Base-by-base conservation (phyloP, 116 monocot genomes). In the Zostera marina region DNA sequence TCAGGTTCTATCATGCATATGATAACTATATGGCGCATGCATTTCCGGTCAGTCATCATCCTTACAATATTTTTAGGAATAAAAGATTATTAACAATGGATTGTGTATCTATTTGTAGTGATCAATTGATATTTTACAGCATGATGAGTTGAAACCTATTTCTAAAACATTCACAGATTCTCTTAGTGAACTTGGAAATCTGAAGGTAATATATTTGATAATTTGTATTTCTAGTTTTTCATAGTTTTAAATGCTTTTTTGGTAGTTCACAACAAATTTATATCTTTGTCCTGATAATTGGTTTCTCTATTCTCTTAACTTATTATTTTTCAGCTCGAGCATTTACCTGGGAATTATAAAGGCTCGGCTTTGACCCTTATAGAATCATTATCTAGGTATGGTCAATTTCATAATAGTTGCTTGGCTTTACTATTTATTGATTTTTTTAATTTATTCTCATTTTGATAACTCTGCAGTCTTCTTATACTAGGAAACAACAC, bases 1-100 rank as follows among this genome's bases (percentile, higher is more conserved):
- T 64, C 83, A 92, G 92, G 92, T 87, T 92, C 70, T 92, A 92
- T 68, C 92, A 92, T 74, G 92, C 87, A 13, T 92, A 92, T 70
- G 80, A 87, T n/a, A 92, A 87, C 72, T 92, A 92, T 70, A 80
- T 92, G 80, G 56, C 66, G 41, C 68, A 87, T 83, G 92, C 92
- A 62, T 92, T 92, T 76, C 92, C 87, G 64, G 92, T 87, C 16
- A 66, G 78, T 80, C 62, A 9, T 17, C 53, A 10, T 40, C 11
- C 59, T 17, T 4, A 16, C 56, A 13, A 43, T 6, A 56, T 15
- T 13, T 39, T 7, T 10, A 58, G 14, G 6, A 45, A 8, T 16
- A 14, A 21, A 21, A 42, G 42, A 22, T 44, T 8, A 16, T 44
- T 45, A 45, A n/a, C 24, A 45, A n/a, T 61, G 7, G 46, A 26